Conservation (phyloP, 2,329 filamentous ascomycete genomes). For the Phialophora tarda region DNA sequence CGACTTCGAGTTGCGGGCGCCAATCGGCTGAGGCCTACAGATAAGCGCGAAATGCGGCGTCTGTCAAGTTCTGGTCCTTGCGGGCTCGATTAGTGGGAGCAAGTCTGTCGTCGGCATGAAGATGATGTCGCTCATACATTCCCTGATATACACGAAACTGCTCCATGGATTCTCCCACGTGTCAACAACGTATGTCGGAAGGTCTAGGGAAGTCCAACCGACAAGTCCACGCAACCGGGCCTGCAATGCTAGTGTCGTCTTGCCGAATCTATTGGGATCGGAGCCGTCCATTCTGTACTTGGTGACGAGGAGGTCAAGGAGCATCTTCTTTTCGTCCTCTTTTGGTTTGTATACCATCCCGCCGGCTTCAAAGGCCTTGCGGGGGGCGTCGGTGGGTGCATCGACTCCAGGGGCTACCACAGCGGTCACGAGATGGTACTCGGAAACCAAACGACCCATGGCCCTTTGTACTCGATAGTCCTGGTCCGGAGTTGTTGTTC, state of each 20-base stretch:
- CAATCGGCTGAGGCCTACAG: background rate
- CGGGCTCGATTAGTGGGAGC: constrained; percentile 34
- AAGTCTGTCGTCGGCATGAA: constrained; percentile 34
- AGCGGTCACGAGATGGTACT: constrained; percentile 35
- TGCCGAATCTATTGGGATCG: constrained; percentile 36
- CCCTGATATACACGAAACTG: constrained; percentile 37
- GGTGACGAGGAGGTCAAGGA: constrained; percentile 34
- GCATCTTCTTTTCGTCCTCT: constrained; percentile 28
- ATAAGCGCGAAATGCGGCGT: background rate
- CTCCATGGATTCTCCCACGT: constrained; percentile 40
- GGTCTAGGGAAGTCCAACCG: constrained; percentile 37
- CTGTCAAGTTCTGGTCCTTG: background rate
- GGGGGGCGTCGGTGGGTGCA: constrained; percentile 32
- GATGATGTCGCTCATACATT: constrained; percentile 39
- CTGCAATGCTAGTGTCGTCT: constrained; percentile 37
- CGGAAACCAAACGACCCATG: constrained; percentile 17
- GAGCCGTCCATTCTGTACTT: constrained; percentile 39
- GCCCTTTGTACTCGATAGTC: constrained; percentile 36
- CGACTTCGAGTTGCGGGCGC: background rate
- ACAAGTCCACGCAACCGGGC: constrained; percentile 31
- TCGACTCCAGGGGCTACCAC: constrained; percentile 39
- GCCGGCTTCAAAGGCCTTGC: constrained; percentile 32
- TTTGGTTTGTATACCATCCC: constrained; percentile 33
- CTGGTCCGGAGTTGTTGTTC: constrained; percentile 35
- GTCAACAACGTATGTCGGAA: constrained; percentile 37